These are phyloP conservation scores for Umbelopsis sp. DNA, from an alignment of 192 early-diverging fungal genomes.

Conservation along the genomic window DNA sequence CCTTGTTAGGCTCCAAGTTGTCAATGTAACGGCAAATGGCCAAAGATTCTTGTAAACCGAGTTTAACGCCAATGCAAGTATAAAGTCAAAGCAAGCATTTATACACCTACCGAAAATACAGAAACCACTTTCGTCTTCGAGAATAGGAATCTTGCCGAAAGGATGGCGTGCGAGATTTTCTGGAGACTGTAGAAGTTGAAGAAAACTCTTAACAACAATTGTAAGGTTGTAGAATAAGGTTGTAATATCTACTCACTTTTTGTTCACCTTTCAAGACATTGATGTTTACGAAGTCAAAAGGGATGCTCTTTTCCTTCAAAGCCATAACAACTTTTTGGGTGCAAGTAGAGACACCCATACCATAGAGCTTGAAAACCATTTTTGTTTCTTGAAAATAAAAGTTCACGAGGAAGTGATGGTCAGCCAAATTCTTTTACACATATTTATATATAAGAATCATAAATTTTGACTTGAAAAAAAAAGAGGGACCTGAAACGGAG, in stretches of 20 bases:
- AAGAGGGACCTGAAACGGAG: neutral
- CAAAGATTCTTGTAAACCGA: neutral
- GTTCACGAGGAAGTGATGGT: neutral
- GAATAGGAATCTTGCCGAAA: neutral
- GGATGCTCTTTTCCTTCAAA: neutral
- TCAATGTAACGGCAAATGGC: conserved; percentile 7
- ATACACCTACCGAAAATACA: neutral
- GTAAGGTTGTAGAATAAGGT: neutral
- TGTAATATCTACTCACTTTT: neutral
- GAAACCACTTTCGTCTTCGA: neutral
- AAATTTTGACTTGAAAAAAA: neutral
- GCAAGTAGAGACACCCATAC: conserved; percentile 4
- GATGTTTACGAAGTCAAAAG: neutral
- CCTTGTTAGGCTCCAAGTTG: conserved; percentile 1
- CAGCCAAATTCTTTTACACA: neutral
- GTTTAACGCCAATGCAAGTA: neutral
- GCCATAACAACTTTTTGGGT: conserved; percentile 1
- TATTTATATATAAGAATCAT: neutral
- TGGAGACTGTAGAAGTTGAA: neutral
- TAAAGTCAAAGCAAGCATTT: neutral
- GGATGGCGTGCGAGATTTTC: neutral
- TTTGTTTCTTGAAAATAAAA: neutral
- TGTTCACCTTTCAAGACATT: neutral
- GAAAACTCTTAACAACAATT: neutral
- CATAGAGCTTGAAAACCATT: conserved; percentile 5